phyloP scores from a whole-genome alignment of 208 protist species.

The Trypanosoma congolense region DNA sequence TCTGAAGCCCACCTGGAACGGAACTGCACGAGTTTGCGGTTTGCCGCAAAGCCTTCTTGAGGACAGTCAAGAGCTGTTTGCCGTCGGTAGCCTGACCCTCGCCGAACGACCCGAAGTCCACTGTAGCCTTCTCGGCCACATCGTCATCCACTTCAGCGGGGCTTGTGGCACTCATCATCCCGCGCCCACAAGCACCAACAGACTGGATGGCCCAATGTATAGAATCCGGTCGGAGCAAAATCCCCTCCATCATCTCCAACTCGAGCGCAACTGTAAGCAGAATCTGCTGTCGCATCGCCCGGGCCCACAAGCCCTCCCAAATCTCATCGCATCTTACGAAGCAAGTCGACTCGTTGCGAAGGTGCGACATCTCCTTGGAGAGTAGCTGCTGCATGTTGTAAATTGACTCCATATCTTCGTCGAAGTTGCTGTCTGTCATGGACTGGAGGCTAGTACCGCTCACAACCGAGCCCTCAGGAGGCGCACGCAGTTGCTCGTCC shows the following conservation, averaged over 20 bases:
- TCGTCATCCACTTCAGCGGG: neutral
- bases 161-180: neutral
- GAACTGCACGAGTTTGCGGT: neutral
- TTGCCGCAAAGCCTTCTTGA: slow-evolving; percentile 1
- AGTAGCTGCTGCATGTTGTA: slow-evolving; percentile 66
- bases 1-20: neutral
- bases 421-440: slow-evolving; percentile 27
- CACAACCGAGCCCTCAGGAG: neutral
- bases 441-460: neutral
- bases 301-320: slow-evolving; percentile 82
- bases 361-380: slow-evolving; percentile 54
- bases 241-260: slow-evolving; percentile 58
- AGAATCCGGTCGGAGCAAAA: slow-evolving; percentile 40
- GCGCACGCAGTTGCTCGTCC: slow-evolving; percentile 57
- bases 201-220: slow-evolving; percentile 13
- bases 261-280: slow-evolving; percentile 52
- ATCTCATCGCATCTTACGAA: slow-evolving; percentile 59
- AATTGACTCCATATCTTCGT: slow-evolving; percentile 65
- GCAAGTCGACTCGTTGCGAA: slow-evolving; percentile 71
- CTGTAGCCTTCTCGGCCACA: neutral
- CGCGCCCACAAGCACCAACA: slow-evolving; percentile 1
- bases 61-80: slow-evolving; percentile 1
- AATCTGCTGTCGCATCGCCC: slow-evolving; percentile 76
- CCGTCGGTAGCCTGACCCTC: neutral
- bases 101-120: neutral